A percentile compares a stretch with the other conserved stretches of the same genome.
phyloP scores from a whole-genome alignment of 2,329 filamentous ascomycete genomes.

The Chrysosporium queenslandicum region DNA sequence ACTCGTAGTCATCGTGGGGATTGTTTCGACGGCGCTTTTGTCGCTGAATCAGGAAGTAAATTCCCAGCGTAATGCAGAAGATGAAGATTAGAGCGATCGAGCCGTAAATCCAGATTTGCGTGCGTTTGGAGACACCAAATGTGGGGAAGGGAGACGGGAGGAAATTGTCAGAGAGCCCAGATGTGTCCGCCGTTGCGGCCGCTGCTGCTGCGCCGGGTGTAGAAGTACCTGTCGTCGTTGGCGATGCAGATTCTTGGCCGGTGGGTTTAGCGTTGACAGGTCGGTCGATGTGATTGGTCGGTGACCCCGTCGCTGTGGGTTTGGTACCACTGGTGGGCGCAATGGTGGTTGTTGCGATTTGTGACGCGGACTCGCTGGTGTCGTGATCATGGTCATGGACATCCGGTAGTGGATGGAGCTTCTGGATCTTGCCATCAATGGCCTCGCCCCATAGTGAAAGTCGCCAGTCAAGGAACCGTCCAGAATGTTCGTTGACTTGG shows the following conservation, averaged over 20 bases:
- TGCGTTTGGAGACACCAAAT: constrained; percentile 77
- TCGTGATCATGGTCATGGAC: constrained; percentile 78
- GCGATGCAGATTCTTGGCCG: constrained; percentile 20
- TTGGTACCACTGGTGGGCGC: constrained; percentile 36
- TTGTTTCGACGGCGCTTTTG: constrained; percentile 65
- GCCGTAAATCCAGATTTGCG: constrained; percentile 89
- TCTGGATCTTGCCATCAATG: constrained; percentile 64
- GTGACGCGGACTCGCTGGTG: constrained; percentile 49
- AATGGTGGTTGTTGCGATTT: constrained; percentile 55
- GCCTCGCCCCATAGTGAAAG: constrained; percentile 88
- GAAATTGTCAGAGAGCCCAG: constrained; percentile 38
- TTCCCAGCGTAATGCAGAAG: constrained; percentile 72
- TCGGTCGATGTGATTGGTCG: constrained; percentile 56
- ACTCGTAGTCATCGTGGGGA: constrained; percentile 77
- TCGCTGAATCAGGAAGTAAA: constrained; percentile 71
- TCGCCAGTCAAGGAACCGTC: constrained; percentile 81
- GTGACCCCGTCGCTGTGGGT: constrained; percentile 37
- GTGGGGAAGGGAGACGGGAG: constrained; percentile 82
- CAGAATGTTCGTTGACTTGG: constrained; percentile 62
- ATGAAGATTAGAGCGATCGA: constrained; percentile 70
- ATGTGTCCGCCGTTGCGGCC: constrained; percentile 15
- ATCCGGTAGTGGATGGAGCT: constrained; percentile 67
- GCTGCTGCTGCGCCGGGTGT: constrained; percentile 24
- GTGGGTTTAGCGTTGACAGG: constrained; percentile 52
- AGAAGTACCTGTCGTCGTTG: constrained; percentile 20